Conservation (phyloP, 164 flowering plant species). For the Vitis rotundifolia region DNA sequence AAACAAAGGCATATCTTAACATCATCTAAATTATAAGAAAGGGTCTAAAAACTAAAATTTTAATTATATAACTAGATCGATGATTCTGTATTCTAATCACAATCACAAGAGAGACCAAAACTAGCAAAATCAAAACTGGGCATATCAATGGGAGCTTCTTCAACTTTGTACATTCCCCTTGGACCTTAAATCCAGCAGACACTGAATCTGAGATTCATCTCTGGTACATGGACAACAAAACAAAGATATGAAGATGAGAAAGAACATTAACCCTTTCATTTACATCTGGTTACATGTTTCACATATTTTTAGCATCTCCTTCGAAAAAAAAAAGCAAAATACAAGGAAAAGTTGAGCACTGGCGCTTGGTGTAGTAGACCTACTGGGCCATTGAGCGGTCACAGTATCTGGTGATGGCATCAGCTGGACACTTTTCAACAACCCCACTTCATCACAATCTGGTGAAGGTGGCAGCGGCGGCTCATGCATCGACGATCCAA, state of each 20-base stretch:
- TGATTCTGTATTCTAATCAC: no score
- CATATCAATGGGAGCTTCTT: not conserved
- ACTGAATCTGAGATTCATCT: no score
- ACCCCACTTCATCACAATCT: slow-evolving; percentile 17
- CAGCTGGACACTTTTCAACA: slow-evolving; percentile 21
- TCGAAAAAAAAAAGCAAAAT: not conserved
- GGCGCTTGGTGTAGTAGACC: slow-evolving; percentile 30
- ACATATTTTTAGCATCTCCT: no score
- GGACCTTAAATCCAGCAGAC: not conserved
- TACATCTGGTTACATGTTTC: not conserved
- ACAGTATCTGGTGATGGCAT: slow-evolving; percentile 41
- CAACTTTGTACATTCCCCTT: slow-evolving; percentile 13
- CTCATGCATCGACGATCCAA: not conserved
- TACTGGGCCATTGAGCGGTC: slow-evolving; percentile 36
- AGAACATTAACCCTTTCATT: not conserved
- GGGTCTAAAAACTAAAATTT: no score
- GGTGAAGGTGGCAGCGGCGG: slow-evolving; percentile 24
- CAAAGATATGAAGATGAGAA: not conserved
- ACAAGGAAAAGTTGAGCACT: slow-evolving; percentile 10
- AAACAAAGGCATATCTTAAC: no score
- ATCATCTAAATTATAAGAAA: no score
- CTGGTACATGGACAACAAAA: not conserved
- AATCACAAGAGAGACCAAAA: no score
- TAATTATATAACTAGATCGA: no score
- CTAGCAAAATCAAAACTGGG: not conserved